Percentiles rank a stretch among this genome's conserved stretches.
Evolutionary conservation across 1,139 yeast species (phyloP).

Genomic region (Blastobotrys buckinghamii): DNA sequence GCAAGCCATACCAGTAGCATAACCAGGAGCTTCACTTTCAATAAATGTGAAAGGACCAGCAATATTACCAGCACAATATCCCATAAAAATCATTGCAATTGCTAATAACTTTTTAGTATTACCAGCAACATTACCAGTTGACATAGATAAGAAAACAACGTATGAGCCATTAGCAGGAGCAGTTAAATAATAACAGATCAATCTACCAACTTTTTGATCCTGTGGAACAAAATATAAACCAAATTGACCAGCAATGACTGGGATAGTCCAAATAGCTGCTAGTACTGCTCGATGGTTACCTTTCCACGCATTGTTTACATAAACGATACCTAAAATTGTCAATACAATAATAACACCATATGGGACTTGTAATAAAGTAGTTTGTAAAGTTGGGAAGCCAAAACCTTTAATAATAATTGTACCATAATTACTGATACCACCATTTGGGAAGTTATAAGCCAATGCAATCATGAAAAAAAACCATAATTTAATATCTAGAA

Average conservation of each 20-base stretch:
- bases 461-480: constrained; percentile 39
- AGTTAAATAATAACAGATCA: constrained; percentile 26
- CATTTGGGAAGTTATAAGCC: constrained; percentile 42
- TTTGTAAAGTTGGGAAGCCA: constrained; percentile 26
- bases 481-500: constrained; percentile 36
- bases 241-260: constrained; percentile 25
- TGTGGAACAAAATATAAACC: constrained; percentile 23
- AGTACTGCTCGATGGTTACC: constrained; percentile 17
- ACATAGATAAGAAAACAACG: constrained; percentile 42
- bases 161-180: constrained; percentile 36
- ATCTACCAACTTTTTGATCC: constrained; percentile 20
- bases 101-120: constrained; percentile 49
- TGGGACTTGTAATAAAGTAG: constrained; percentile 26
- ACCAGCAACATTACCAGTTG: constrained; percentile 52
- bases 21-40: constrained; percentile 44
- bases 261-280: constrained; percentile 20
- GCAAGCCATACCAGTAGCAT: constrained; percentile 40
- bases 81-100: constrained; percentile 40
- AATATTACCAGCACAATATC: constrained; percentile 51
- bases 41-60: constrained; percentile 51
- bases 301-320: constrained; percentile 16
- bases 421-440: constrained; percentile 38
- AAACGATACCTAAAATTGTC: constrained; percentile 19
- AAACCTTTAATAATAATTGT: constrained; percentile 27
- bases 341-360: constrained; percentile 24